A percentile compares a stretch with the other conserved stretches of the same genome.
Evolutionary conservation across 208 protist genomes (phyloP).

Genomic region (Trypanosoma rangeli): DNA sequence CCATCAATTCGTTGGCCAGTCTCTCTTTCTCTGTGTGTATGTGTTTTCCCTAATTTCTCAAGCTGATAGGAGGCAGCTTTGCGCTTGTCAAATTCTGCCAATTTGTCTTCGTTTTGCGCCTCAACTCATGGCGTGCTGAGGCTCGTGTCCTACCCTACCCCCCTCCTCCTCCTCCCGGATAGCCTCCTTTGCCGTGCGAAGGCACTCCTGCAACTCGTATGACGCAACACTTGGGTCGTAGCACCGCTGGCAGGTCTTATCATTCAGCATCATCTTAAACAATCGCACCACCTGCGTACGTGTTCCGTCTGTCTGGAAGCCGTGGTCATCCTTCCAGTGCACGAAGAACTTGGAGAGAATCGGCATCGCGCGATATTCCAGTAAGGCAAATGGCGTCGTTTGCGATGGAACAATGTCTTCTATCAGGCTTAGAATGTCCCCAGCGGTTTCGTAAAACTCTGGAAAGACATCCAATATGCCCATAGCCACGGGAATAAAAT

Average conservation of each 20-base stretch:
- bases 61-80: background rate
- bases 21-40: background rate
- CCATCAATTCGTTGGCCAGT: too few species aligned
- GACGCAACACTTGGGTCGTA: constrained; percentile 82
- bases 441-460: constrained; percentile 79
- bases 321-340: constrained; percentile 70
- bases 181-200: constrained; percentile 63
- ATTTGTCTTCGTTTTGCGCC: background rate
- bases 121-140: background rate
- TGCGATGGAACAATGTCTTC: constrained; percentile 57
- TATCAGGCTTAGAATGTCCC: constrained; percentile 60
- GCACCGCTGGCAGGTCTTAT: constrained; percentile 77
- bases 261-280: constrained; percentile 75
- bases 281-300: constrained; percentile 53
- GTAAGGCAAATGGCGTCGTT: constrained; percentile 64
- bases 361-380: constrained; percentile 87
- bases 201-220: constrained; percentile 79
- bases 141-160: background rate
- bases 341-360: constrained; percentile 87
- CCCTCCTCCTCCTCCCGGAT: constrained; percentile 40
- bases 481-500: constrained; percentile 80
- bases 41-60: background rate
- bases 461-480: constrained; percentile 83
- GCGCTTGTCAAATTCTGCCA: background rate
- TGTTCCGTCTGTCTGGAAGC: constrained; percentile 79